phyloP scores from a whole-genome alignment of 1,139 yeast genomes.

The Kurtzmaniella quercitrusa region DNA sequence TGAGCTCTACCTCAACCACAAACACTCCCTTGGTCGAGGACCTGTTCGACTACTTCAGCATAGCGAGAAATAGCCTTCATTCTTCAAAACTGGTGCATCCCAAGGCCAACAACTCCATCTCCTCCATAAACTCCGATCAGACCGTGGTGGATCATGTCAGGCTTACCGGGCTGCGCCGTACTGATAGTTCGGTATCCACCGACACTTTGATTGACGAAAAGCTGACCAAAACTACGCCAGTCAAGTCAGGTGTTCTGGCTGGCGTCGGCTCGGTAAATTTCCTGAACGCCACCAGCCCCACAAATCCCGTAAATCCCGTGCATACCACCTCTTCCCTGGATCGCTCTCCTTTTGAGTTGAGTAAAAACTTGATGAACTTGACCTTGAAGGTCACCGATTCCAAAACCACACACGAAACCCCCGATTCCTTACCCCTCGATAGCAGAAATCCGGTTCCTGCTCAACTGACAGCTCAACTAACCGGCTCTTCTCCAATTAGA shows the following conservation, averaged over 20 bases:
- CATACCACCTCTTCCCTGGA: not conserved
- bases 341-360: not conserved
- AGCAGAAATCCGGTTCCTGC: not conserved
- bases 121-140: constrained; percentile 18
- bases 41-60: constrained; percentile 7
- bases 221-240: not conserved
- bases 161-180: constrained; percentile 5
- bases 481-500: not conserved
- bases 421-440: not conserved
- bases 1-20: not conserved
- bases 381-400: constrained; percentile 1
- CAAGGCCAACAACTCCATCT: constrained; percentile 14
- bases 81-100: constrained; percentile 8
- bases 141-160: constrained; percentile 13
- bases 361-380: constrained; percentile 11
- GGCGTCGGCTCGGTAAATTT: too few species aligned
- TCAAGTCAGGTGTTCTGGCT: not conserved
- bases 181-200: constrained; percentile 16
- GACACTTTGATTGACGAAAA: constrained; percentile 24
- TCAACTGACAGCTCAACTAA: not conserved
- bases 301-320: not conserved
- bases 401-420: not conserved
- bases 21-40: constrained; percentile 2
- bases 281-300: not conserved
- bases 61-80: constrained; percentile 4